Evolutionary conservation across 345 rosid genomes (phyloP), one percentile per base, ranked within the genome.

Genomic region (Erodium maritimum): DNA sequence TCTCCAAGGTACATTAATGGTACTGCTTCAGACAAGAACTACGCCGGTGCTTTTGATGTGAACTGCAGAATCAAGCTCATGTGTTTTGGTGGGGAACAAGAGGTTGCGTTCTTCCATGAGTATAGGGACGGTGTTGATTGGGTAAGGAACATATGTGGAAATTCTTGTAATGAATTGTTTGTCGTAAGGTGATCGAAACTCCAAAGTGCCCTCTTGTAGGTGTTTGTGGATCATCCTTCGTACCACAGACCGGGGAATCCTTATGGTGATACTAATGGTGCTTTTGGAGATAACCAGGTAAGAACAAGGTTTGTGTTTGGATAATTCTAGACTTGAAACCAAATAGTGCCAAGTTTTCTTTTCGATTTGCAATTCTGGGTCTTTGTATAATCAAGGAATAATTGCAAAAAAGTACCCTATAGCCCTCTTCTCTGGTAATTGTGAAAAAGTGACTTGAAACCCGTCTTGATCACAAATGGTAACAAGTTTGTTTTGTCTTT

Each of bases 231-330:
- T 72, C 95, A 93, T 61, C 79, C 77, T 25, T 80, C 94, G 3
- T 93, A 73, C 64, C 99, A 82, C 58, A 79, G 99, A 60, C 96
- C 94, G 55, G 99, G 96, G 61, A 93, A 83, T 67, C 99, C 91
- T 0, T 93, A 88, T 19, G 99, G 99, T 57, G 95, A 88, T 71
- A 61, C 58, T 70, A 52, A 50, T 65, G 99, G 96, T 71, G 94
- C 96, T 57, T 93, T 86, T 67, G 82, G 91, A 55, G 96, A 93
- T 75, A 93, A 86, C 71, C 99, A 93, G 96, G 98, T 84, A 3
- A 17, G 54, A 13, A 17, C n/a, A n/a, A n/a, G n/a, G n/a, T n/a
- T 17, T n/a, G 10, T 3, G 54, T 0, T 51, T 51, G 19, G 1
- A 17, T 11, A 17, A n/a, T 51, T n/a, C 5, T 2, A 51, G 19